Evolutionary conservation across 2,329 filamentous ascomycete species (phyloP), one percentile per base, ranked within the genome.

Genomic region (Chrysoporthe austroafricana): DNA sequence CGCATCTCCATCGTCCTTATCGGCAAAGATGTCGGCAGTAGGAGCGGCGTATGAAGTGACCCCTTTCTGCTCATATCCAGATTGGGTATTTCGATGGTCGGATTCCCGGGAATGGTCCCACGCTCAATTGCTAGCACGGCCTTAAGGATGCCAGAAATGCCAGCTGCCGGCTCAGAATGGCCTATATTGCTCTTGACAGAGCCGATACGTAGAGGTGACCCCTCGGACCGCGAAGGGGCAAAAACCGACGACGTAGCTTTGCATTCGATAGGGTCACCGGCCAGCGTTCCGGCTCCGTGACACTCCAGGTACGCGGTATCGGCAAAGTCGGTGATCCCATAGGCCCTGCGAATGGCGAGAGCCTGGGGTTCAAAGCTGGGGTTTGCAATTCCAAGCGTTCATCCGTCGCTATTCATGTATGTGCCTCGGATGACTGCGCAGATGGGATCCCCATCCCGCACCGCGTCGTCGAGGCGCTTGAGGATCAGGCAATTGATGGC

Each of bases 131-230:
- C 83, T 66, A 86, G 69, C 1, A 81, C 78, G 0, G 82, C 79
- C 73, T 87, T 87, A 70, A 87, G 83, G 36, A 86, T 73, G 4
- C 80, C 82, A 0, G 82, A 78, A n/a, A 86, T 80, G 11, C 85
- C 62, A 13, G 66, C 66, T 0, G 82, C 82, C 1, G 79, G 83
- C 70, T 86, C 85, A 2, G 83, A 70, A 72, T 87, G 85, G 6
- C 85, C 85, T 50, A 80, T 71, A 56, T 80, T 81, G 43, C 76
- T 73, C 67, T 81, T 81, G 50, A 78, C 52, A 26, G 73, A 72
- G 1, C 72, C 73, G 11, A 75, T 67, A 16, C 21, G 48, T 1
- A 71, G 60, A 4, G 39, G 58, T 13, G n/a, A 11, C 4, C 26
- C 42, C 1, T 3, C 50, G 34, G 44, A 13, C 11, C 56, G 58